These are phyloP conservation scores for Thelonectria discophora DNA, from an alignment of 2,329 filamentous ascomycete species.

Conservation along the genomic window DNA sequence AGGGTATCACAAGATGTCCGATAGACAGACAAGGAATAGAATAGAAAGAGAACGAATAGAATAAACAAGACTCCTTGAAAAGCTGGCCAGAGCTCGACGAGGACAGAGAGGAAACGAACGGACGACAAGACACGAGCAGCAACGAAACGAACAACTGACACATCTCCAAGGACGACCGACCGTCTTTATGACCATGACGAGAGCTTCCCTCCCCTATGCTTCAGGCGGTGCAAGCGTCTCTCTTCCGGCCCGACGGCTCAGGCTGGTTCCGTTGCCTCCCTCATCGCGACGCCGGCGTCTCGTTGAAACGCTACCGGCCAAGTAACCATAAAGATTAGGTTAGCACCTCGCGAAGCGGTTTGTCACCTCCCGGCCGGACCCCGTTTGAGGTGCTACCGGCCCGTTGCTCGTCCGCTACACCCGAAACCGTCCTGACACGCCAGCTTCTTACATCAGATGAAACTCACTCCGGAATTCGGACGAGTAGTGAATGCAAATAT, in stretches of 20 bases:
- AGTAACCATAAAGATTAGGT: not conserved
- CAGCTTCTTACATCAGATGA: conserved; percentile 10
- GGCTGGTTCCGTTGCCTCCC: not conserved
- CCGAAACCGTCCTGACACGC: conserved; percentile 24
- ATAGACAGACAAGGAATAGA: conserved; percentile 2
- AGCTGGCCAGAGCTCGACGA: conserved; percentile 19
- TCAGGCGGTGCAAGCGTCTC: no score
- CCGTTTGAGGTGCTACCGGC: not conserved
- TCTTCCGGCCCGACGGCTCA: not conserved
- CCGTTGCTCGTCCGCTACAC: conserved; percentile 10
- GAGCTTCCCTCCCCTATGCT: no score
- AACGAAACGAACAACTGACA: not conserved
- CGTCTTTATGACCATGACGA: not conserved
- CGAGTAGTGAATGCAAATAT: no score
- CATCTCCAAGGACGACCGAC: not conserved
- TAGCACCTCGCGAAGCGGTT: not conserved
- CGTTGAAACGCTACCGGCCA: conserved; percentile 17
- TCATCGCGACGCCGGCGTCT: conserved; percentile 3
- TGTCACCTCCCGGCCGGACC: no score
- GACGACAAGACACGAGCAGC: conserved; percentile 1
- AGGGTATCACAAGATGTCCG: conserved; percentile 24
- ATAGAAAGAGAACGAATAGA: conserved; percentile 5
- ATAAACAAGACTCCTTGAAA: not conserved
- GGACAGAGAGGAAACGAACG: not conserved
- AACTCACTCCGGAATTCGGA: no score